Conservation (phyloP, 305 asterid species). For the Vinca major region DNA sequence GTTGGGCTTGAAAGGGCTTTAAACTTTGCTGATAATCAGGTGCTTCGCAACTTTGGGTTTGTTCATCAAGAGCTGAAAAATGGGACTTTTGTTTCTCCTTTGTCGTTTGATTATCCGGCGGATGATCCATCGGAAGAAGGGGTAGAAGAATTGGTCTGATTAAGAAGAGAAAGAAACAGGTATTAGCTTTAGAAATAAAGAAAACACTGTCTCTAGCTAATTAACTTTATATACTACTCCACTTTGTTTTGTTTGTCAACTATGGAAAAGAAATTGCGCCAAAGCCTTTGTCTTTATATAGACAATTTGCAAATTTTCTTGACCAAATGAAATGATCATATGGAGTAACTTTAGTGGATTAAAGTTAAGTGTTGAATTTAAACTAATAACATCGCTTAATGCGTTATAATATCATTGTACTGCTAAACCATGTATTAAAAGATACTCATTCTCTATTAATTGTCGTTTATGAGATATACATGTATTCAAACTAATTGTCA, state of each 20-base stretch:
- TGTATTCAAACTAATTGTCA: no score
- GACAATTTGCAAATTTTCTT: not conserved
- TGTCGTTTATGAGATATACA: no score
- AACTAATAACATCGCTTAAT: no score
- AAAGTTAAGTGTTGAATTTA: no score
- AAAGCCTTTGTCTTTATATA: not conserved
- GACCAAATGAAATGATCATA: no score
- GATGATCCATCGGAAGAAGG: not conserved
- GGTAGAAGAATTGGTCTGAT: conserved; percentile 7
- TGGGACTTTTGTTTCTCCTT: conserved; percentile 29
- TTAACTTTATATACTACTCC: not conserved
- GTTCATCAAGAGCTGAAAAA: conserved; percentile 35
- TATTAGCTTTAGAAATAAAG: not conserved
- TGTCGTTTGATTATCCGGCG: conserved; percentile 36
- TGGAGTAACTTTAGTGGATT: no score
- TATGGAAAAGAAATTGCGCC: not conserved
- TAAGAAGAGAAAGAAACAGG: not conserved
- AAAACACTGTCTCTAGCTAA: not conserved
- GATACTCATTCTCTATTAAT: no score
- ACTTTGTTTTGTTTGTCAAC: not conserved
- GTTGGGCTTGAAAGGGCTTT: conserved; percentile 63
- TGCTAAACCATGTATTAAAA: no score
- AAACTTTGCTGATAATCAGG: conserved; percentile 78
- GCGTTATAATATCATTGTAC: no score
- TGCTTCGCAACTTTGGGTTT: conserved; percentile 51